These are phyloP conservation scores for Saccharomyces kudriavzevii DNA, from an alignment of 805 yeast species.

Conservation along the genomic window DNA sequence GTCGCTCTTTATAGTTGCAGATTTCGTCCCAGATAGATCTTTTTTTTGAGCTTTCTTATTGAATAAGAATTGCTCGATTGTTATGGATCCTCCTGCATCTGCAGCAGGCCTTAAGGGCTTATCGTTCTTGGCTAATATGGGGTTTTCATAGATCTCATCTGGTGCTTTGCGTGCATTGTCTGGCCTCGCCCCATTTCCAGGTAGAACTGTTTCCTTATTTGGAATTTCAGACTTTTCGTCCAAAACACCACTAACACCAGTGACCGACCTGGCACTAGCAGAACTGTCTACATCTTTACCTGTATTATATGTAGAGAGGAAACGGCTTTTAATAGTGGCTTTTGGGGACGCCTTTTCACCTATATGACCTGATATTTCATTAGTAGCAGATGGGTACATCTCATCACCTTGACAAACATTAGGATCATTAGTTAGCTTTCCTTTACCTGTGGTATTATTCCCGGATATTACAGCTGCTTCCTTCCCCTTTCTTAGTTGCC, in stretches of 20 bases:
- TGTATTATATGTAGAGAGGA: neutral
- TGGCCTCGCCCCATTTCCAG: neutral
- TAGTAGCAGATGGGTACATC: neutral
- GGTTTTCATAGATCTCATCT: neutral
- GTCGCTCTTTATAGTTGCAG: neutral
- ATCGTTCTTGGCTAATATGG: conserved; percentile 1
- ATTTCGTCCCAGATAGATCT: neutral
- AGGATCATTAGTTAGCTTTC: conserved; percentile 1
- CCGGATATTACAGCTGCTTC: conserved; percentile 12
- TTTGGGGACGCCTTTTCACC: neutral
- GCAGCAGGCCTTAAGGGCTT: conserved; percentile 6
- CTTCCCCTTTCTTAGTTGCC: conserved; percentile 32
- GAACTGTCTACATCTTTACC: conserved; percentile 1
- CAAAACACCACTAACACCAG: conserved; percentile 13
- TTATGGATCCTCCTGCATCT: neutral
- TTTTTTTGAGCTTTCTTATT: neutral
- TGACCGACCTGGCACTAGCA: conserved; percentile 18
- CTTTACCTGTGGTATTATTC: conserved; percentile 10
- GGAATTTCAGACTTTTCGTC: neutral
- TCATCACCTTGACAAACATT: neutral
- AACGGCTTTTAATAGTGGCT: neutral
- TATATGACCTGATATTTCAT: neutral
- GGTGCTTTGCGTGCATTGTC: neutral
- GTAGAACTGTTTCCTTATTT: conserved; percentile 2
- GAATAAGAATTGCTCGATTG: neutral